A percentile compares a stretch with the other conserved stretches of the same genome.
Evolutionary conservation across 108 stramenopile genomes (phyloP).

Genomic region (Pelagomonas calceolata): DNA sequence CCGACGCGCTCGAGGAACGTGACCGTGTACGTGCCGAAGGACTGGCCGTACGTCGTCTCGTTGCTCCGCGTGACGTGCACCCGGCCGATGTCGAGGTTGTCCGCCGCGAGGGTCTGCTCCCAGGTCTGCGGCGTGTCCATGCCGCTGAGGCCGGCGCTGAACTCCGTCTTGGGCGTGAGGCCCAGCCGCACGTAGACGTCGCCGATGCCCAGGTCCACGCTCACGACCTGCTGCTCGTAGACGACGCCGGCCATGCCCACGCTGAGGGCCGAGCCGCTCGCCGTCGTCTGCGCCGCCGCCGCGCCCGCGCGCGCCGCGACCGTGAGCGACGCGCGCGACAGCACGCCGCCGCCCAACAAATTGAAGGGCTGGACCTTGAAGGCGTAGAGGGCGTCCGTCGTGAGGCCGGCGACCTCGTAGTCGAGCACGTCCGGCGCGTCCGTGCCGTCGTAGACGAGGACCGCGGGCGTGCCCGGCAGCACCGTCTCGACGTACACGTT

Average conservation of each 20-base stretch:
- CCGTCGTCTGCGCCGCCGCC: constrained; percentile 51
- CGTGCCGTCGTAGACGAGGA: constrained; percentile 55
- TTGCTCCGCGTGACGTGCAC: constrained; percentile 48
- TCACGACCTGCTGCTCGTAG: constrained; percentile 56
- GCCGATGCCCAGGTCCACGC: constrained; percentile 4
- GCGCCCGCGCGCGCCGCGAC: constrained; percentile 61
- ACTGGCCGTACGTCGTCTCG: background rate
- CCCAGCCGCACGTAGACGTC: background rate
- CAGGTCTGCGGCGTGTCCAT: background rate
- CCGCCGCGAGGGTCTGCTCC: background rate
- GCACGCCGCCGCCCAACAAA: constrained; percentile 51
- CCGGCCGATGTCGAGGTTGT: constrained; percentile 13
- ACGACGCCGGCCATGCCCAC: constrained; percentile 64
- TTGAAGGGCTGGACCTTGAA: constrained; percentile 68
- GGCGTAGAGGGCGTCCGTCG: constrained; percentile 50
- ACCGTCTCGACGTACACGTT: constrained; percentile 37
- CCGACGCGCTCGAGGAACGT: constrained; percentile 55
- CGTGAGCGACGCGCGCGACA: constrained; percentile 46
- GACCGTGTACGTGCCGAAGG: constrained; percentile 34
- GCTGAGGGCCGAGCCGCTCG: constrained; percentile 48
- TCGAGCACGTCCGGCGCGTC: constrained; percentile 22
- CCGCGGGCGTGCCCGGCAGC: constrained; percentile 47
- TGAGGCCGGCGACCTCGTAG: constrained; percentile 38
- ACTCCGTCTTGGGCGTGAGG: background rate
- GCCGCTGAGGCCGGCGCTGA: background rate